These are phyloP conservation scores for Raffaelea ambrosiae DNA, from an alignment of 2,329 filamentous ascomycete genomes.

Conservation along the genomic window DNA sequence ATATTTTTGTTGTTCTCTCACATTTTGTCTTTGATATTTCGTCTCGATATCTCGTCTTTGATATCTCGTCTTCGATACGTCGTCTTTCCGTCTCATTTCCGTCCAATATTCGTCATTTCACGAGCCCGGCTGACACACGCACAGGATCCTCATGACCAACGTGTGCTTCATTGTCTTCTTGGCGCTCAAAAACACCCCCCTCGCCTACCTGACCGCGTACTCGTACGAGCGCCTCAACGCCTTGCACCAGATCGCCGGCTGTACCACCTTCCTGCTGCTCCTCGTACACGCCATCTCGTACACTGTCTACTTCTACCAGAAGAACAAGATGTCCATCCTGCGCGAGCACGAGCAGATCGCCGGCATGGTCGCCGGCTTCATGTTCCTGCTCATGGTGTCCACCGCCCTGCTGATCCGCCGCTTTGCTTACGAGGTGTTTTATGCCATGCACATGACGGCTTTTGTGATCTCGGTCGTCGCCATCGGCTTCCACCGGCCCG, in stretches of 20 bases:
- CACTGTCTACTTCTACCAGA: slow-evolving; percentile 27
- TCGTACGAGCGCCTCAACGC: slow-evolving; percentile 53
- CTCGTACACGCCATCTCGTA: slow-evolving; percentile 39
- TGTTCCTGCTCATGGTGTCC: slow-evolving; percentile 34
- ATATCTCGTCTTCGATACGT: too few relatives aligned
- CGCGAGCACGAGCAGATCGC: slow-evolving; percentile 30
- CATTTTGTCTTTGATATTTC: too few relatives aligned
- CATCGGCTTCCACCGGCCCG: slow-evolving; percentile 43
- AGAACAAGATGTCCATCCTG: slow-evolving; percentile 21
- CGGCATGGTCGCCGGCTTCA: slow-evolving; percentile 38
- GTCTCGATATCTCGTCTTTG: too few relatives aligned
- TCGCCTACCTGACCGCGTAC: slow-evolving; percentile 42
- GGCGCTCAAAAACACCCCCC: slow-evolving; percentile 49
- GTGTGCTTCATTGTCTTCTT: slow-evolving; percentile 44
- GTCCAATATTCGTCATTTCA: too few relatives aligned
- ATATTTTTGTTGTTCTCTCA: too few relatives aligned
- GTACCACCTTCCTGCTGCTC: slow-evolving; percentile 34
- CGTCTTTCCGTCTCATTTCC: too few relatives aligned
- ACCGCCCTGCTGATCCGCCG: slow-evolving; percentile 34
- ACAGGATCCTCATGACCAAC: slow-evolving; percentile 29
- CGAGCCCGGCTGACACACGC: too few relatives aligned
- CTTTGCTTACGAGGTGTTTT: slow-evolving; percentile 47
- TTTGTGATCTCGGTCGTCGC: slow-evolving; percentile 40
- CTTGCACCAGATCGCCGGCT: slow-evolving; percentile 46
- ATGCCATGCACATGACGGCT: slow-evolving; percentile 40